Percentiles rank a stretch among this genome's conserved stretches.
Evolutionary conservation across 805 yeast genomes (phyloP).

Genomic region (Pichia thaimueangensis): DNA sequence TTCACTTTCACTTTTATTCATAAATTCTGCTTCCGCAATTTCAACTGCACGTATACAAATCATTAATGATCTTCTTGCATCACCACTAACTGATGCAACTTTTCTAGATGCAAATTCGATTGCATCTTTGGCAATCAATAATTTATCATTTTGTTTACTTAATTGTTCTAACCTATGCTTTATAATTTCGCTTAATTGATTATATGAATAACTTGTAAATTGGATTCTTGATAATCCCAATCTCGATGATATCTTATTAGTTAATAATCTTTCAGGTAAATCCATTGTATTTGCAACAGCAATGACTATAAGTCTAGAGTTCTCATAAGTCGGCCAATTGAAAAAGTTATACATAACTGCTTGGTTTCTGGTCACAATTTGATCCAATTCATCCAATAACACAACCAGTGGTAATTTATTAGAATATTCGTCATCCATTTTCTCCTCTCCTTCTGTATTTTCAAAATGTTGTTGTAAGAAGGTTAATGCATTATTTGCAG

Average conservation of each 20-base stretch:
- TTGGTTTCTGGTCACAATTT: constrained; percentile 75
- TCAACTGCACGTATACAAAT: constrained; percentile 88
- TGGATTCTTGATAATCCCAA: constrained; percentile 82
- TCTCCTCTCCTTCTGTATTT: constrained; percentile 12
- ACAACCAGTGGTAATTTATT: constrained; percentile 57
- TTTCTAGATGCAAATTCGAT: constrained; percentile 88
- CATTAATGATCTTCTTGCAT: constrained; percentile 87
- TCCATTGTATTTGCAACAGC: constrained; percentile 98
- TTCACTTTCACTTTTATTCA: constrained; percentile 28
- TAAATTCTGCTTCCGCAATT: constrained; percentile 64
- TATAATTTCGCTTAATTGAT: constrained; percentile 71
- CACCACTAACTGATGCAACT: constrained; percentile 95
- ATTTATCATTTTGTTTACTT: constrained; percentile 36
- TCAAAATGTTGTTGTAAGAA: constrained; percentile 67
- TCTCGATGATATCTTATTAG: constrained; percentile 87
- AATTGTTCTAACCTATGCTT: constrained; percentile 55
- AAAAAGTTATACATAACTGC: constrained; percentile 90
- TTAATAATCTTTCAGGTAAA: constrained; percentile 79
- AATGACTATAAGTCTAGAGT: constrained; percentile 75
- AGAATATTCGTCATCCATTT: constrained; percentile 9
- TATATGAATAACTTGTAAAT: constrained; percentile 82
- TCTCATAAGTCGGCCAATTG: constrained; percentile 89
- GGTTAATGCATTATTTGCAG: constrained; percentile 58
- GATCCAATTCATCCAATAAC: constrained; percentile 89
- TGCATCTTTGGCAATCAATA: constrained; percentile 59